These are phyloP conservation scores for Cetradonia linearis DNA, from an alignment of 495 filamentous ascomycete species.

Conservation along the genomic window DNA sequence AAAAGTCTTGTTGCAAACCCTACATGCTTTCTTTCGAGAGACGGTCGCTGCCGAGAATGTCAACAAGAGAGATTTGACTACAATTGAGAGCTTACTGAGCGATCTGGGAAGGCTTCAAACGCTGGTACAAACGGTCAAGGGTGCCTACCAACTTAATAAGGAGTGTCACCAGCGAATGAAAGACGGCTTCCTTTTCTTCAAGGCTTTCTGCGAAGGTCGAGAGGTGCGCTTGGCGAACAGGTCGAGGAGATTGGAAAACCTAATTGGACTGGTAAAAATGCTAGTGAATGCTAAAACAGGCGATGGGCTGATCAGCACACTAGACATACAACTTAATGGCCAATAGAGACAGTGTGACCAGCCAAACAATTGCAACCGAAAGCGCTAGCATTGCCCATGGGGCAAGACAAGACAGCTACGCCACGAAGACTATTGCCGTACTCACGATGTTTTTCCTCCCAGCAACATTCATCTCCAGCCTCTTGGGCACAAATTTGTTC, in stretches of 20 bases:
- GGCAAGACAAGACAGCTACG: constrained; percentile 14
- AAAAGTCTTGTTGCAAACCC: not conserved
- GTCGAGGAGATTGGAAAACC: constrained; percentile 9
- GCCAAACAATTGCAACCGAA: constrained; percentile 4
- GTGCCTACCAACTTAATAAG: constrained; percentile 1
- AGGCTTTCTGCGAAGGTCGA: constrained; percentile 9
- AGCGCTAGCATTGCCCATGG: constrained; percentile 13
- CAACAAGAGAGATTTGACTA: not conserved
- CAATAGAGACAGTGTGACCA: constrained; percentile 10
- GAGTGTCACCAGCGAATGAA: constrained; percentile 10
- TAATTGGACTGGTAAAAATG: constrained; percentile 9
- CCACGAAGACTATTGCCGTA: constrained; percentile 31
- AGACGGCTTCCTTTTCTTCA: constrained; percentile 12
- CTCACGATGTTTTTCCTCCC: constrained; percentile 31
- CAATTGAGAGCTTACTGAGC: not conserved
- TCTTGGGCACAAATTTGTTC: constrained; percentile 11
- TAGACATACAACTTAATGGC: constrained; percentile 10
- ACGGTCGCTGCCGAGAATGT: not conserved
- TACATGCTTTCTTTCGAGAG: not conserved
- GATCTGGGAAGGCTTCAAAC: not conserved
- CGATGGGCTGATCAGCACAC: not conserved
- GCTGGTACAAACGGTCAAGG: not conserved
- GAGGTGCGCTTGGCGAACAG: constrained; percentile 7
- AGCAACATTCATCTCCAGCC: constrained; percentile 32
- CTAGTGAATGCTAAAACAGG: not conserved